phyloP scores from a whole-genome alignment of 768 basidiomycete species.

The Suillus placidus region DNA sequence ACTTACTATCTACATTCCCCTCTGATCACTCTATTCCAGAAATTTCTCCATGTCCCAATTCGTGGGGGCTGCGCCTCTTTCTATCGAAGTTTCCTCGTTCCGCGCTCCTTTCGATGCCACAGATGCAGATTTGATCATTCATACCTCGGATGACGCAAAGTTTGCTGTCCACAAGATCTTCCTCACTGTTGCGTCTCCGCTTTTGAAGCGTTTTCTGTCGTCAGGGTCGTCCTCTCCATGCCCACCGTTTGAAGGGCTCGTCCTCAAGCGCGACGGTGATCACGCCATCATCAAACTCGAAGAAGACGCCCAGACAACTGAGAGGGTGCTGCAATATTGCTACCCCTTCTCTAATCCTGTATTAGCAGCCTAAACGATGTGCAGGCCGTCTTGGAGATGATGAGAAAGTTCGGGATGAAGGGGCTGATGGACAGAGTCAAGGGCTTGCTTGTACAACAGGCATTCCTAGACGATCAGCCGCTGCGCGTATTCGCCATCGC shows the following conservation, averaged over 20 bases:
- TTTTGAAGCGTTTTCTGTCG: conserved; percentile 39
- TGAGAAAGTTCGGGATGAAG: conserved; percentile 43
- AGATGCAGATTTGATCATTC: conserved; percentile 46
- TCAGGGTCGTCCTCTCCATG: conserved; percentile 31
- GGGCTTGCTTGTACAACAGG: conserved; percentile 27
- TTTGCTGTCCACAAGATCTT: conserved; percentile 49
- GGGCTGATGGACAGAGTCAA: conserved; percentile 34
- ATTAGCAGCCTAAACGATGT: conserved; percentile 37
- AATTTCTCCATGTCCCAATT: conserved; percentile 30
- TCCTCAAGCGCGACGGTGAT: conserved; percentile 25
- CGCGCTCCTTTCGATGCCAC: conserved; percentile 41
- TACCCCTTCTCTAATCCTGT: conserved; percentile 40
- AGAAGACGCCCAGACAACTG: conserved; percentile 36
- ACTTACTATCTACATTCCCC: not conserved
- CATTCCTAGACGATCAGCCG: conserved; percentile 33
- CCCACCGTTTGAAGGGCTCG: conserved; percentile 30
- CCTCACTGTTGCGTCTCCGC: conserved; percentile 43
- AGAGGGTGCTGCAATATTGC: conserved; percentile 37
- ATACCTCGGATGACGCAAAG: conserved; percentile 42
- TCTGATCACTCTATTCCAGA: conserved; percentile 1
- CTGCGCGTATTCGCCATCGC: conserved; percentile 44
- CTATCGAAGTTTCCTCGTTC: conserved; percentile 29
- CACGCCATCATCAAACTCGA: conserved; percentile 32
- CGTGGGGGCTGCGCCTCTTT: conserved; percentile 27
- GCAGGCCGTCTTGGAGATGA: conserved; percentile 37